These are phyloP conservation scores for Carex littledalei DNA, from an alignment of 176 grass and related monocot species.

Conservation along the genomic window DNA sequence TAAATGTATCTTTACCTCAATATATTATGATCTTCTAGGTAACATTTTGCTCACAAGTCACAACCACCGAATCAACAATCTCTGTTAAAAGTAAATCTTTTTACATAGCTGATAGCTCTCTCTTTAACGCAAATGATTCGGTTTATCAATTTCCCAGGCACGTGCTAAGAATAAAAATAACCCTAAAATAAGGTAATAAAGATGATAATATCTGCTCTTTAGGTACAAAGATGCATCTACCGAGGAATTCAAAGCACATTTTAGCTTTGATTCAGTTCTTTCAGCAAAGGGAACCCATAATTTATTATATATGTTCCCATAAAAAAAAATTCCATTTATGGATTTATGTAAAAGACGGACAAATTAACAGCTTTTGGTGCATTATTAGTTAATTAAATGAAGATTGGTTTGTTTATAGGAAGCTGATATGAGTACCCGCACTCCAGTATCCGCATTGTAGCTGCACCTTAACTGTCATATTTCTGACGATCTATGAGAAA, in stretches of 20 bases:
- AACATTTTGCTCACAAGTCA: too few relatives aligned
- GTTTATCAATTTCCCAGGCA: background rate
- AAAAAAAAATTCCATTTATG: too few relatives aligned
- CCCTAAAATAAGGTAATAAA: background rate
- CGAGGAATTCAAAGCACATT: constrained; percentile 2
- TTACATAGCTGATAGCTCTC: background rate
- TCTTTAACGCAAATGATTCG: background rate
- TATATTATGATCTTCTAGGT: background rate
- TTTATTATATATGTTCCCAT: background rate
- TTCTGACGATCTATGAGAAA: too few relatives aligned
- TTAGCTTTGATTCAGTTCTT: constrained; percentile 1
- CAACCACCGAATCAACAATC: background rate
- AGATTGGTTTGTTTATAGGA: too few relatives aligned
- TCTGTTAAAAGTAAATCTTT: background rate
- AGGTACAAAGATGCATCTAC: background rate
- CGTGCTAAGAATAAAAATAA: background rate
- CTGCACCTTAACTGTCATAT: too few relatives aligned
- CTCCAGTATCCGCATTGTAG: too few relatives aligned
- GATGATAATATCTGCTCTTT: background rate
- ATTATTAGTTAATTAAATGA: too few relatives aligned
- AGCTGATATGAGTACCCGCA: too few relatives aligned
- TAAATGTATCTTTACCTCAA: background rate
- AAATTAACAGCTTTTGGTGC: too few relatives aligned
- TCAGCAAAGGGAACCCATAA: background rate
- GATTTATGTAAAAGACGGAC: too few relatives aligned